Base-by-base conservation (phyloP, 2,329 filamentous ascomycete species). In the Fusarium newnesense region DNA sequence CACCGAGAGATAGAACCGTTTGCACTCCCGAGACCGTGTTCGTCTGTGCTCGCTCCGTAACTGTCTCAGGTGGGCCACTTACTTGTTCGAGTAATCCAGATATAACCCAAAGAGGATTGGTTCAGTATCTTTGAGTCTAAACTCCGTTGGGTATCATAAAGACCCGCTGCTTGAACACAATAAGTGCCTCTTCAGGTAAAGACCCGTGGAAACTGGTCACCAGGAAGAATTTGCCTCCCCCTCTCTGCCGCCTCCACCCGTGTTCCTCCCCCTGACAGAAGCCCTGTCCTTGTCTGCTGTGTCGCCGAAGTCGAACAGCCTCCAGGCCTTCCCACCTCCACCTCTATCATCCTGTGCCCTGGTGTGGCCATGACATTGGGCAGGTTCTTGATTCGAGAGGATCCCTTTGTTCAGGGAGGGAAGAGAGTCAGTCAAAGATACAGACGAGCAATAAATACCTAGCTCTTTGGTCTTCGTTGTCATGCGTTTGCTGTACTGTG, bases 161-260 rank as follows among this genome's bases (percentile, higher is more conserved):
- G 57, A 59, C 52, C 74, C 66, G 54, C 72, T 56, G 54, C 58
- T 46, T 30, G 71, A 67, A 73, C 75, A 77, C 67, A 71, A 76
- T 64, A 75, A 75, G 64, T 73, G 61, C 76, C 76, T 64, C 52
- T 74, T 77, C 69, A 66, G 68, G 75, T 58, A 64, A 77, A 73
- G 76, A 65, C 62, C 56, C 64, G 67, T 73, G 60, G 68, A 52
- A 72, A 49, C 66, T 73, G 75, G 76, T 77, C 76, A 77, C 69
- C 76, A 77, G 75, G 75, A 71, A 72, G 65, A 69, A 61, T 77
- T 77, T 73, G 75, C 75, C 75, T 73, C 75, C 75, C 75, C 75
- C 75, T 76, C 75, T 76, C 70, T 73, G 64, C 64, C 74, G 76
- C 70, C 64, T 75, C 75, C 70, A 75, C 72, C 68, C 70, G 75